Conservation (phyloP, 2,329 filamentous ascomycete genomes). For the Cadophora gregata region DNA sequence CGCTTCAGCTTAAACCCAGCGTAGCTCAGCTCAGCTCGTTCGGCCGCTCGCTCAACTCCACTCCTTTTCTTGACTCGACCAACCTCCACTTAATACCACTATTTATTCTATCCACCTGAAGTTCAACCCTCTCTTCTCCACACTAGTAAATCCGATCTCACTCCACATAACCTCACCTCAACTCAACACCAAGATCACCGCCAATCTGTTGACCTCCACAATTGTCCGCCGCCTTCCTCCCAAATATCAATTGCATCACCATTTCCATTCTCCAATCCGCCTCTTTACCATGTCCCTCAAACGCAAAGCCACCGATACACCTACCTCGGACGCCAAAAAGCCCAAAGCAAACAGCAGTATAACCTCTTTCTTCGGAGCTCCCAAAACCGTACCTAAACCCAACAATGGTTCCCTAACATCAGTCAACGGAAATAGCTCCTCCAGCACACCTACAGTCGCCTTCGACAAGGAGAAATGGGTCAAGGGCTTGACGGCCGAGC, state of each 20-base stretch:
- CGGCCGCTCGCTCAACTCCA: conserved; percentile 4
- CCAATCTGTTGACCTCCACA: neutral
- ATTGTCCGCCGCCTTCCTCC: conserved; percentile 5
- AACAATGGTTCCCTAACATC: conserved; percentile 52
- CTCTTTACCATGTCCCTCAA: conserved; percentile 56
- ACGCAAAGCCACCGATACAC: conserved; percentile 64
- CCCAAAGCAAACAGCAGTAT: conserved; percentile 78
- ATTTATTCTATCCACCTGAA: neutral
- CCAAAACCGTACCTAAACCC: conserved; percentile 46
- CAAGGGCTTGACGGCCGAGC: conserved; percentile 77
- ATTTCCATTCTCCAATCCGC: conserved; percentile 28
- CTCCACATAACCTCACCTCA: neutral
- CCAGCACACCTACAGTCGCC: conserved; percentile 48
- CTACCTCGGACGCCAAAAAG: conserved; percentile 67
- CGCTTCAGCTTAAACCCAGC: conserved; percentile 19
- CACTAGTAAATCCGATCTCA: neutral
- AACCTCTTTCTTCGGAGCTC: conserved; percentile 83
- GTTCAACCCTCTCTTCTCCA: neutral
- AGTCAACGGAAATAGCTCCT: conserved; percentile 32
- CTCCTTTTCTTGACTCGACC: conserved; percentile 17
- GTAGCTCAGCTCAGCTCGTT: no score
- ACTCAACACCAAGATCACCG: neutral
- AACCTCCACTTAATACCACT: neutral
- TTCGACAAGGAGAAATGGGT: conserved; percentile 95
- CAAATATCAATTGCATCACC: neutral